Base-by-base conservation (phyloP, 192 early-diverging fungal species). In the Coemansia sp. region DNA sequence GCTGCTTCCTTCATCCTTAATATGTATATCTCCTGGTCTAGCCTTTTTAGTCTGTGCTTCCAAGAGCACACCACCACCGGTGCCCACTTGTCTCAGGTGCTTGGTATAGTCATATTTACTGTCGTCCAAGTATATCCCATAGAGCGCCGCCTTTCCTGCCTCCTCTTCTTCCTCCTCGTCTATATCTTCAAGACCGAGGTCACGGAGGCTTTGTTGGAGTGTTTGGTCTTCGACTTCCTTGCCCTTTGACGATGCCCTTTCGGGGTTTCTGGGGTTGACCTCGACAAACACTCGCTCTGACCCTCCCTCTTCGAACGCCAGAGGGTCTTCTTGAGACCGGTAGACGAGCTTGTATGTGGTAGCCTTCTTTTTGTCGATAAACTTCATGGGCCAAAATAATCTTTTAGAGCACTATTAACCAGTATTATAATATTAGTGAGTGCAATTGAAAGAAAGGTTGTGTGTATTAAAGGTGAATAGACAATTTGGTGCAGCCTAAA, bases 311-410 rank as follows among this genome's bases (percentile, higher is more conserved):
- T 97, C 93, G 22, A 87, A 86, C 35, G 92, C 83, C 41, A 85
- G 78, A 30, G 94, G 92, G 72, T 99, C 96, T 48, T 90, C 80
- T 71, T 96, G 93, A 15, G 96, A 97, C 59, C 96, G 85, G 75
- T 96, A 93, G 19, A 97, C 89, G 24, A 99, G 77, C 70, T 91
- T 86, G 80, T 83, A 99, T 55, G 90, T 86, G 44, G 85, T 83
- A 37, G 94, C 83, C 23, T 77, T 81, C 57, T 85, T 84, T 47
- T 85, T 83, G 83, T 97, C 92, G 56, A 97, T 93, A 67, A 99
- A 99, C 35, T 77, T 56, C 45, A n/a, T n/a, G n/a, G n/a, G n/a
- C n/a, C n/a, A n/a, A n/a, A n/a, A n/a, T n/a, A n/a, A n/a, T n/a
- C n/a, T n/a, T n/a, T n/a, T n/a, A n/a, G n/a, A n/a, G n/a, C n/a